Evolutionary conservation across 2,329 filamentous ascomycete genomes (phyloP), one percentile per base, ranked within the genome.

Genomic region (Furcasterigmium sp.): DNA sequence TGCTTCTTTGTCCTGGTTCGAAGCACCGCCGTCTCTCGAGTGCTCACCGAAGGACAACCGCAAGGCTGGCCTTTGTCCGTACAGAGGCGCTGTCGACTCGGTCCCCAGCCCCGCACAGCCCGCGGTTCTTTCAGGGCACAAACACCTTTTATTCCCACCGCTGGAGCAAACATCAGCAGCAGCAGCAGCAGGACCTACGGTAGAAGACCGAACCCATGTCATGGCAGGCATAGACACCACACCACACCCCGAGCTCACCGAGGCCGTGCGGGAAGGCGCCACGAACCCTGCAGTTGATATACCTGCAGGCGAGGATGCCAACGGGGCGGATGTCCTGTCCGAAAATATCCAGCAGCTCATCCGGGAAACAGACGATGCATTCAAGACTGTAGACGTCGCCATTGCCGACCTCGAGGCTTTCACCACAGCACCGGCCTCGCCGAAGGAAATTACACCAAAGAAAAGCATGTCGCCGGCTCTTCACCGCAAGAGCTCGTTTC

Each of bases 361-460:
- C 37, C 59, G 62, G 47, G 67, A 76, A 51, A 68, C 72, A 4
- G 72, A 78, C 46, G 63, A 70, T 44, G 71, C 73, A 21, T 76
- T 76, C 56, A 64, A 67, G 53, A 63, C 66, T 11, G 65, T 72
- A 19, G 68, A 64, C 3, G 59, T 56, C 40, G 64, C 65, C 15
- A 56, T 76, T 30, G 59, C 59, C 28, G 62, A 72, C 41, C 26
- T 32, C 17, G n/a, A 15, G 7, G 17, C 32, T 15, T 6, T 35
- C n/a, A 17, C 32, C 9, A 8, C 32, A n/a, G n/a, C 17, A n/a
- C n/a, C 32, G 14, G 32, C 7, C 32, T 17, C 32, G 8, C n/a
- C 32, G n/a, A 18, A 18, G n/a, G 15, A 17, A 35, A 18, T 9
- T 17, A 7, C 32, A 9, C 61, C 63, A 15, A 58, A 58, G 44